Conservation (phyloP, 2,329 filamentous ascomycete species). For the Penicillium sp. region DNA sequence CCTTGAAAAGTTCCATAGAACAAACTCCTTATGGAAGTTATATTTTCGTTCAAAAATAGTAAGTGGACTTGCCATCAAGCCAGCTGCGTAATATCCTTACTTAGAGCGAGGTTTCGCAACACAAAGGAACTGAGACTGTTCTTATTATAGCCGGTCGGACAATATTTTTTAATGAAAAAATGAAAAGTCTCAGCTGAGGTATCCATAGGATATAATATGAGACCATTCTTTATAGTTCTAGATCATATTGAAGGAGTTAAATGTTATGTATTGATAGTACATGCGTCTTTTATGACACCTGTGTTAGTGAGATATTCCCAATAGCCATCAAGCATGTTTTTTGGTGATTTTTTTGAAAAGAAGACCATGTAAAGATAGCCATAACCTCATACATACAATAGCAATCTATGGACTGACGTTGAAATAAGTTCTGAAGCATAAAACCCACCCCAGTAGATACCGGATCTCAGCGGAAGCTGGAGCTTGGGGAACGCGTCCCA, state of each 20-base stretch:
- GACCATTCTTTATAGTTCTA: too few species aligned
- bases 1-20: background rate
- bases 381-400: background rate
- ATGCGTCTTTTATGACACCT: background rate
- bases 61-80: background rate
- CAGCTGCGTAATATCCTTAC: too few species aligned
- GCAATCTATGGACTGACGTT: background rate
- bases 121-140: background rate
- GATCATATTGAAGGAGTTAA: background rate
- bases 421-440: background rate
- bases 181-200: background rate
- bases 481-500: constrained; percentile 4
- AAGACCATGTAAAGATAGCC: background rate
- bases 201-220: background rate
- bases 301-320: background rate
- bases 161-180: background rate
- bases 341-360: background rate
- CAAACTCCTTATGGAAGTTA: background rate
- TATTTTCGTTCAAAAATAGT: background rate
- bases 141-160: background rate
- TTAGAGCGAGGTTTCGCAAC: background rate
- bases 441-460: background rate
- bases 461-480: background rate
- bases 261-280: background rate
- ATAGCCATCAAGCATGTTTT: background rate